These are phyloP conservation scores for Eutypella sp. DNA, from an alignment of 2,329 filamentous ascomycete genomes.

Conservation along the genomic window DNA sequence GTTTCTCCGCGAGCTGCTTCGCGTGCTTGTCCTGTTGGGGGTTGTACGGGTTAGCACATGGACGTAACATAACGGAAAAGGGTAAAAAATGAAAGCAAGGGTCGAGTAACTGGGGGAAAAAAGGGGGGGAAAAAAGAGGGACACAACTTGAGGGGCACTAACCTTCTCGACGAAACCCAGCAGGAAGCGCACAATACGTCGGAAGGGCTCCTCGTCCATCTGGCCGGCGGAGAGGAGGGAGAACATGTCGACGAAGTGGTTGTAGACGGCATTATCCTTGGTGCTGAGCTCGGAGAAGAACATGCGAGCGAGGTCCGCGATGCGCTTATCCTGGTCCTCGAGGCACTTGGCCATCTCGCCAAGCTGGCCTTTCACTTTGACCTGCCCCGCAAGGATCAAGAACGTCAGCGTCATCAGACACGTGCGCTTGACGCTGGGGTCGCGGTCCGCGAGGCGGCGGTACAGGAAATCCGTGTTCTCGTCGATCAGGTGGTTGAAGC, in stretches of 20 bases:
- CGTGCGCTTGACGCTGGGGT: conserved; percentile 89
- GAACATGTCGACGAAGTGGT: conserved; percentile 99
- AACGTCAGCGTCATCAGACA: conserved; percentile 99
- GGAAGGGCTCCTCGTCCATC: conserved; percentile 81
- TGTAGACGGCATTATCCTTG: conserved; percentile 98
- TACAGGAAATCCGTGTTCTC: conserved; percentile 99
- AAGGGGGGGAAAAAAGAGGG: background rate
- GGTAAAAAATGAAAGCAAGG: background rate
- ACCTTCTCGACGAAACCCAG: conserved; percentile 95
- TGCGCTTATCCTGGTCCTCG: conserved; percentile 91
- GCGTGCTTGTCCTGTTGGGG: conserved; percentile 85
- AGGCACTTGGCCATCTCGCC: conserved; percentile 99
- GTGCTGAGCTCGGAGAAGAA: conserved; percentile 97
- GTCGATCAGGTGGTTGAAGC: conserved; percentile 98
- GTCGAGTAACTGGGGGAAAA: background rate
- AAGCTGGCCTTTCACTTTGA: conserved; percentile 98
- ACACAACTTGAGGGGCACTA: background rate
- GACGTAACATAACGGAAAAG: conserved; percentile 9
- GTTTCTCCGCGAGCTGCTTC: conserved; percentile 86
- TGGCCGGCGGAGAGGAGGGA: conserved; percentile 80
- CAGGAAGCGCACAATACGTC: conserved; percentile 84
- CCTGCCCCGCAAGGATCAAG: conserved; percentile 91
- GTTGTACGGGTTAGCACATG: conserved; percentile 1
- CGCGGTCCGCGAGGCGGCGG: conserved; percentile 81
- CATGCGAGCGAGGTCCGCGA: conserved; percentile 91